Evolutionary conservation across 345 rosid species (phyloP).

Genomic region (Dovyalis caffra): DNA sequence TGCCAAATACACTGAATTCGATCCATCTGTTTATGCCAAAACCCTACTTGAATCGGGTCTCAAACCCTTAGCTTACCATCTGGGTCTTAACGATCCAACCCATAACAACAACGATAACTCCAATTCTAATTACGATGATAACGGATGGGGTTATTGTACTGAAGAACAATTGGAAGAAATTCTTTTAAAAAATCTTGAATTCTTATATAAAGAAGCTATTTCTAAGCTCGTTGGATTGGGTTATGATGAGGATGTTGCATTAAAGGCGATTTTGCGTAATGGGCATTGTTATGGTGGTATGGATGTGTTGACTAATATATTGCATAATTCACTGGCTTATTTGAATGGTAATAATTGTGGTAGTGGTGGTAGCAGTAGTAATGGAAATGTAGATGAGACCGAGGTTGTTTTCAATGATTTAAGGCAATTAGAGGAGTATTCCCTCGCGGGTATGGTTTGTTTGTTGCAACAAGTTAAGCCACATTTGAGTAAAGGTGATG

Average conservation of each 20-base stretch:
- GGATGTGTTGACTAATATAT: constrained; percentile 77
- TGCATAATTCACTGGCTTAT: constrained; percentile 71
- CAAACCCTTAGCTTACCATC: constrained; percentile 48
- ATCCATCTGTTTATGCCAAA: constrained; percentile 54
- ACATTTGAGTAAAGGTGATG: constrained; percentile 83
- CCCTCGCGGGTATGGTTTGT: constrained; percentile 79
- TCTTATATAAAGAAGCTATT: constrained; percentile 62
- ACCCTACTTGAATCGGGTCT: constrained; percentile 59
- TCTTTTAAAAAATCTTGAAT: constrained; percentile 57
- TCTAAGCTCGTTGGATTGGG: constrained; percentile 67
- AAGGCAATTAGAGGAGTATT: constrained; percentile 77
- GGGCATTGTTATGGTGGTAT: constrained; percentile 87
- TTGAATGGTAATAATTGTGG: constrained; percentile 41
- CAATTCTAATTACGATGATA: constrained; percentile 46
- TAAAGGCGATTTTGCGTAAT: constrained; percentile 70
- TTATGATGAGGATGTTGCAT: constrained; percentile 68
- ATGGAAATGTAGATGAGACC: constrained; percentile 45
- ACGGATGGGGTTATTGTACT: constrained; percentile 78
- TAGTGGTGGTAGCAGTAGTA: constrained; percentile 32
- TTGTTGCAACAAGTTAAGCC: constrained; percentile 85
- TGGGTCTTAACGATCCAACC: constrained; percentile 43
- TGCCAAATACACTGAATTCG: constrained; percentile 47
- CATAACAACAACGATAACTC: constrained; percentile 29
- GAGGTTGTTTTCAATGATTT: constrained; percentile 63
- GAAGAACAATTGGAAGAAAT: constrained; percentile 85